Evolutionary conservation across 768 basidiomycete species (phyloP).

Genomic region (Suillus americanus): DNA sequence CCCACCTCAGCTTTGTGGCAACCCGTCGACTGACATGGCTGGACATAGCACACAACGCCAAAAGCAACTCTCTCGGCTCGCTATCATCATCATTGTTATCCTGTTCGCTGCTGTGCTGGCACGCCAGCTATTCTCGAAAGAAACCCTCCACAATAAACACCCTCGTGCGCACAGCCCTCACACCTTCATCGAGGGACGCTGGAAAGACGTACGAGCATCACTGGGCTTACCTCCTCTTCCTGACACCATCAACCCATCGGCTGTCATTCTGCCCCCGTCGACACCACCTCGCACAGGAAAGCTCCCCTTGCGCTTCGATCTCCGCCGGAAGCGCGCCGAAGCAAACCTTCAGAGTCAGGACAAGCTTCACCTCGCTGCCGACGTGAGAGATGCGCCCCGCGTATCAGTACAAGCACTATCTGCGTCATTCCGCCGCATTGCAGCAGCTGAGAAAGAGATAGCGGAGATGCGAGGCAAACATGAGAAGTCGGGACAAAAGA

Average conservation of each 20-base stretch:
- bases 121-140: constrained; percentile 12
- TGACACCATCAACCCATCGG: constrained; percentile 10
- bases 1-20: background rate
- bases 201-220: constrained; percentile 31
- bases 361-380: constrained; percentile 25
- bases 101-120: constrained; percentile 22
- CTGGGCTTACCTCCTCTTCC: constrained; percentile 29
- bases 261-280: background rate
- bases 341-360: constrained; percentile 13
- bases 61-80: constrained; percentile 18
- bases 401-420: constrained; percentile 10
- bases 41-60: constrained; percentile 12
- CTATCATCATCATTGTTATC: constrained; percentile 20
- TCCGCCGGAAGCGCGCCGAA: constrained; percentile 16
- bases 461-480: background rate
- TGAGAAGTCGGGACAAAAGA: constrained; percentile 7
- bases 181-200: constrained; percentile 29
- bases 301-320: constrained; percentile 24
- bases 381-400: constrained; percentile 12
- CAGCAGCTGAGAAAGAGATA: constrained; percentile 10
- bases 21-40: constrained; percentile 22
- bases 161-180: background rate
- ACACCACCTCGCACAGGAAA: constrained; percentile 5
- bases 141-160: background rate
- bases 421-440: constrained; percentile 3